A percentile compares a stretch with the other conserved stretches of the same genome.
These are phyloP conservation scores for Wickerhamiella domercqiae DNA, from an alignment of 805 yeast genomes.

Conservation along the genomic window DNA sequence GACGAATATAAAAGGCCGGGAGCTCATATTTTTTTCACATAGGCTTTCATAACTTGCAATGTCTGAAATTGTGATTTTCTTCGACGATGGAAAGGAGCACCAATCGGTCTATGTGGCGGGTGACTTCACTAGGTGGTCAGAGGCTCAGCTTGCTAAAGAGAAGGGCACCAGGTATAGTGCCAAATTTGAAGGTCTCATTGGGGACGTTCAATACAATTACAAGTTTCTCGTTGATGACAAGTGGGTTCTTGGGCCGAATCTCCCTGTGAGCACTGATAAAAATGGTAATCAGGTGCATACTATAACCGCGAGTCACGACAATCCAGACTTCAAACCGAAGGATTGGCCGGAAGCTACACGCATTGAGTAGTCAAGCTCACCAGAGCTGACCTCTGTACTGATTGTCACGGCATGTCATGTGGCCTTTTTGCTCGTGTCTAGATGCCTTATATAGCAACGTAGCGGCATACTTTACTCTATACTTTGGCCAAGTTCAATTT, in stretches of 20 bases:
- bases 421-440: too few species aligned
- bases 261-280: slow-evolving; percentile 14
- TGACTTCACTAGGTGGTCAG: slow-evolving; percentile 26
- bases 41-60: too few species aligned
- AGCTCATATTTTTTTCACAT: too few species aligned
- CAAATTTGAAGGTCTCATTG: slow-evolving; percentile 12
- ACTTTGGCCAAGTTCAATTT: too few species aligned
- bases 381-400: too few species aligned
- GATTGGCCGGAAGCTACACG: too few species aligned
- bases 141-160: slow-evolving; percentile 17
- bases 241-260: slow-evolving; percentile 23
- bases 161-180: slow-evolving; percentile 14
- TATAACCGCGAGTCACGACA: slow-evolving; percentile 11
- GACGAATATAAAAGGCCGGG: too few species aligned
- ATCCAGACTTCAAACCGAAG: too few species aligned
- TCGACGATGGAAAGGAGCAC: slow-evolving; percentile 16
- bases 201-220: slow-evolving; percentile 23
- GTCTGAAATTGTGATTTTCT: slow-evolving; percentile 12
- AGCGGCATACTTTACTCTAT: too few species aligned
- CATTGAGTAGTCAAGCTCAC: too few species aligned
- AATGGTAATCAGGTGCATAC: slow-evolving; percentile 18
- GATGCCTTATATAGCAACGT: too few species aligned
- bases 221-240: slow-evolving; percentile 28
- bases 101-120: slow-evolving; percentile 25
- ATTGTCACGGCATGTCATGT: too few species aligned